Base-by-base conservation (phyloP, 768 basidiomycete species). In the Boletellus ananiceps region DNA sequence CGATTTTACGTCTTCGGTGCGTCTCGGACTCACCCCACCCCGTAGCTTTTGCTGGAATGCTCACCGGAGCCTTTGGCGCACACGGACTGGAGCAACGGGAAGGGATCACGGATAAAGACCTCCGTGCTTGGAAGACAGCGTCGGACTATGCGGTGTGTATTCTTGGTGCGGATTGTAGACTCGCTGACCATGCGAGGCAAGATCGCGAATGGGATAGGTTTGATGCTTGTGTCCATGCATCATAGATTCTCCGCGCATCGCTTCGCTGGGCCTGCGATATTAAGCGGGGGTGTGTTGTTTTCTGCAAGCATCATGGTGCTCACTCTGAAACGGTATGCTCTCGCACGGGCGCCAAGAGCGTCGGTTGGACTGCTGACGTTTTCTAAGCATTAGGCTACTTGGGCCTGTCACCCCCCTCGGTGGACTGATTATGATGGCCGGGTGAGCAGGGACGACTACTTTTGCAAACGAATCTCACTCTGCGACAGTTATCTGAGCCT, bases 381-480 rank as follows among this genome's bases (percentile, higher is more conserved):
- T 43, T 29, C 15, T 15, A 52, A 79, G 75, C 34, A 63, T 80
- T 53, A 77, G 64, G 53, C 71, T 75, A 51, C 55, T 86, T 19
- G 86, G 84, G 0, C 84, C 83, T 8, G 67, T 84, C 43, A 88
- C 85, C 25, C 86, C 86, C 0, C 56, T 87, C 8, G 86, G 84
- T 2, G 86, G 80, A 3, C 47, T 75, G 16, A 44, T 79, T 1
- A 81, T 84, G 80, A 84, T 86, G 57, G 78, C 79, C 29, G 86
- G 86, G 84, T 86, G 59, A 69, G 81, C 52, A 21, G 33, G 32
- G 41, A 43, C 31, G 31, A 38, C 8, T 43, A 2, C 44, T 12
- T 44, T 29, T 40, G 23, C 2, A 40, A 25, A 34, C 44, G 32
- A 49, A 39, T 43, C 55, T 54, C 43, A 60, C 31, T 25, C 12